Base-by-base conservation (phyloP, 345 rosid genomes). In the Anastatica hierochuntica region DNA sequence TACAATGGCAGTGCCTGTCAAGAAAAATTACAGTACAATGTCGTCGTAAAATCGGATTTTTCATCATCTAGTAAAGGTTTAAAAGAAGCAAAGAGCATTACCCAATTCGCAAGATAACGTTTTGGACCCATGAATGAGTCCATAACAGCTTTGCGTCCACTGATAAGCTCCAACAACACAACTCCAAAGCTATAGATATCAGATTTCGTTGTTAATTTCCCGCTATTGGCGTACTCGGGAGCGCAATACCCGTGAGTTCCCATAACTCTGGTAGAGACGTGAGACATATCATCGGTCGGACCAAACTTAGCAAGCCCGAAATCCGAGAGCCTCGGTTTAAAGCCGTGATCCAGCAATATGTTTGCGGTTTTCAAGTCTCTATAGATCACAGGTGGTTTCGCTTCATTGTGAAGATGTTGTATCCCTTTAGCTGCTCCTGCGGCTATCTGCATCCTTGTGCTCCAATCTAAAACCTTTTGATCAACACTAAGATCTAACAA, bases 231-330 rank as follows among this genome's bases (percentile, higher is more conserved):
- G 49, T 80, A 85, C 66, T 85, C 95, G 0, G 88, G 95, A 39
- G 90, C 88, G 27, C 95, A 85, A 45, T 85, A 82, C 16, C 88
- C 95, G 1, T 65, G 76, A 24, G 88, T 80, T 18, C 95, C 90
- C 84, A 85, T 80, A 27, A 80, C 73, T 59, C 80, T 70, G 12
- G 90, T 82, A 34, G 88, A 66, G 49, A 85, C 85, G 60, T 82
- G 77, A 17, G 88, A 62, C 63, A 40, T 73, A 26, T 74, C 85
- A 30, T 62, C 78, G 1, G 14, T 64, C 1, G 88, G 95, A 52
- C 80, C 85, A 24, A 82, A 79, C 63, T 85, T 85, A 1, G 95
- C 88, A 0, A 85, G 79, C 17, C 95, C 90, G 24, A 85, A 85
- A 67, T 80, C 88, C 24, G 90, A 85, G 10, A 82, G 85, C 56